Evolutionary conservation across 73 alveolate species (phyloP).

Genomic region (Paramecium octaurelia): DNA sequence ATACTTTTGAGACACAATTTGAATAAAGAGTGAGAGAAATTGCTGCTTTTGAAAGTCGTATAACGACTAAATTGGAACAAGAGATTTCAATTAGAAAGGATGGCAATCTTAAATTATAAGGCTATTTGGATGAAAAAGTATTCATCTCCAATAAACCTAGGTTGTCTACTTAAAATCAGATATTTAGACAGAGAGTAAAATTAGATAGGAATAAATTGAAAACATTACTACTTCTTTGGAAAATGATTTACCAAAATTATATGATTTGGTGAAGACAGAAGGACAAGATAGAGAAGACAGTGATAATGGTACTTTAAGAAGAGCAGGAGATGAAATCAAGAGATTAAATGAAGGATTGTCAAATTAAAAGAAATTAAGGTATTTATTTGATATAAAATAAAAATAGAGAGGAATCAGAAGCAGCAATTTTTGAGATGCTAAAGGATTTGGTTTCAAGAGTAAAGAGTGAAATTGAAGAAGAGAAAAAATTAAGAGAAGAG

Average conservation of each 20-base stretch:
- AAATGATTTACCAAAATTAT: slow-evolving; percentile 60
- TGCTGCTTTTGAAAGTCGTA: slow-evolving; percentile 58
- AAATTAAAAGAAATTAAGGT: not conserved
- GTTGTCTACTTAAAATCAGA: slow-evolving; percentile 57
- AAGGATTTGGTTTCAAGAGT: slow-evolving; percentile 86
- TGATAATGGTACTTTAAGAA: slow-evolving; percentile 59
- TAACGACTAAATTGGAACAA: slow-evolving; percentile 57
- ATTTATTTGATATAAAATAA: not conserved
- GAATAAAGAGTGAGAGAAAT: slow-evolving; percentile 57
- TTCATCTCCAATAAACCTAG: not conserved
- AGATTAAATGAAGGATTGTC: slow-evolving; percentile 54
- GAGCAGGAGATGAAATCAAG: slow-evolving; percentile 65
- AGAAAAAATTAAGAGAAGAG: slow-evolving; percentile 90
- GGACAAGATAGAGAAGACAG: slow-evolving; percentile 59
- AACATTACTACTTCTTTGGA: slow-evolving; percentile 52
- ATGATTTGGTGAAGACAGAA: slow-evolving; percentile 52
- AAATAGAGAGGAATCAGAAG: slow-evolving; percentile 92
- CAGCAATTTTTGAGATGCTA: slow-evolving; percentile 87
- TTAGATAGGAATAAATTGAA: slow-evolving; percentile 58
- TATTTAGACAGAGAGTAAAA: slow-evolving; percentile 59
- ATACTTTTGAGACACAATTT: slow-evolving; percentile 45
- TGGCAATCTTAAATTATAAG: slow-evolving; percentile 37
- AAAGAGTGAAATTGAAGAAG: slow-evolving; percentile 88
- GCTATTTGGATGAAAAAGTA: slow-evolving; percentile 60
- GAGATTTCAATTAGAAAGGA: slow-evolving; percentile 63